A percentile compares a stretch with the other conserved stretches of the same genome.
phyloP scores from a whole-genome alignment of 352 stramenopile genomes.

The Globisporangium splendens region DNA sequence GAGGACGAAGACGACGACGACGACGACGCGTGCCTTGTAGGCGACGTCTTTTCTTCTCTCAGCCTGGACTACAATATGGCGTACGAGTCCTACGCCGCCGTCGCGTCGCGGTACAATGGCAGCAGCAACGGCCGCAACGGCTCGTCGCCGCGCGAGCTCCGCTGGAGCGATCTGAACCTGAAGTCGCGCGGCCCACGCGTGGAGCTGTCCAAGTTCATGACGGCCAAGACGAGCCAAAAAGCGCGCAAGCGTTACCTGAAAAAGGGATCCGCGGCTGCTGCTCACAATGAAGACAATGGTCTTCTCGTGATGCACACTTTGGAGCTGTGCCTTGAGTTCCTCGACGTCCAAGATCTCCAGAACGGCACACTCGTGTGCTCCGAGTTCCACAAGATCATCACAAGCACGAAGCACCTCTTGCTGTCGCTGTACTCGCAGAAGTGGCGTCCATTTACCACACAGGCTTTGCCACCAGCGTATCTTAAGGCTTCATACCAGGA shows the following conservation, averaged over 20 bases:
- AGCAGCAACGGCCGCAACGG: slow-evolving; percentile 6
- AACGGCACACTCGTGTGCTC: slow-evolving; percentile 37
- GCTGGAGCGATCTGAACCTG: slow-evolving; percentile 70
- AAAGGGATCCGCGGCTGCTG: background rate
- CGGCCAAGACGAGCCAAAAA: slow-evolving; percentile 22
- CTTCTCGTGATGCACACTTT: slow-evolving; percentile 47
- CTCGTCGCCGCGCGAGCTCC: slow-evolving; percentile 34
- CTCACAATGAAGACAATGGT: slow-evolving; percentile 12
- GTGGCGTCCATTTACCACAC: slow-evolving; percentile 29
- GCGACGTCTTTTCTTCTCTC: slow-evolving; percentile 15
- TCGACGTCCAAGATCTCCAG: slow-evolving; percentile 49
- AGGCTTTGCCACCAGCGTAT: slow-evolving; percentile 27
- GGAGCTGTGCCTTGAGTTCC: slow-evolving; percentile 76
- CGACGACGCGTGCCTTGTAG: slow-evolving; percentile 15
- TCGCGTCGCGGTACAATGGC: slow-evolving; percentile 40
- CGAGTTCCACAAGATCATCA: slow-evolving; percentile 57
- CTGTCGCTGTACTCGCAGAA: slow-evolving; percentile 57
- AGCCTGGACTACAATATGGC: slow-evolving; percentile 37
- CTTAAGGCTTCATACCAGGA: slow-evolving; percentile 36
- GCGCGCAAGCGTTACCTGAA: slow-evolving; percentile 26
- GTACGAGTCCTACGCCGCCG: slow-evolving; percentile 77
- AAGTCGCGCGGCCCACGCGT: slow-evolving; percentile 36
- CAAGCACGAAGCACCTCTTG: slow-evolving; percentile 37
- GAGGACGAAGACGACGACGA: slow-evolving; percentile 26
- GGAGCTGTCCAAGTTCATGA: slow-evolving; percentile 24